Conservation (phyloP, 495 filamentous ascomycete species). For the Penicillium bovifimosum region DNA sequence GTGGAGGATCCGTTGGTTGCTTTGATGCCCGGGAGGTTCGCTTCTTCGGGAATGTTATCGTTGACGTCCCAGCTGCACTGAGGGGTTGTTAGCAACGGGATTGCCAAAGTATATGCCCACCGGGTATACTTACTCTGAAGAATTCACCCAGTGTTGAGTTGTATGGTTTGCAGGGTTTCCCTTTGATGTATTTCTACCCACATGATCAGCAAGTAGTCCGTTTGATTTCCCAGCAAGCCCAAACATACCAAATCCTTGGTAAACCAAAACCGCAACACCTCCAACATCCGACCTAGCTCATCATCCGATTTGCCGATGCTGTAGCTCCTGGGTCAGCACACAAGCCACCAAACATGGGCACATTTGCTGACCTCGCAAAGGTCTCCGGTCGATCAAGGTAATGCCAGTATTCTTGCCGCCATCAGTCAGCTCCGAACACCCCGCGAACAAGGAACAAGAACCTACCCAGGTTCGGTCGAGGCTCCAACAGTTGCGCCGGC, state of each 20-base stretch:
- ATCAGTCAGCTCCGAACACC: constrained; percentile 15
- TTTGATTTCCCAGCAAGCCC: background rate
- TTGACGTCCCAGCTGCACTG: constrained; percentile 92
- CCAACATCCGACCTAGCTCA: constrained; percentile 84
- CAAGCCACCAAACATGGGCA: constrained; percentile 16
- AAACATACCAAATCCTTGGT: constrained; percentile 80
- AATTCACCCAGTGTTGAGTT: constrained; percentile 98
- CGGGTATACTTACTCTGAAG: constrained; percentile 72
- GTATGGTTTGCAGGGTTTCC: constrained; percentile 97
- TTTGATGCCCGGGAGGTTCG: constrained; percentile 29
- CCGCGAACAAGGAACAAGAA: constrained; percentile 1
- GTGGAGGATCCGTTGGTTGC: constrained; percentile 34
- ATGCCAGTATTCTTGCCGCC: constrained; percentile 82
- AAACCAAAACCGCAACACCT: constrained; percentile 93
- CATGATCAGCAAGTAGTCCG: constrained; percentile 12
- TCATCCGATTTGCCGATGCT: constrained; percentile 95
- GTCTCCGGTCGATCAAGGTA: constrained; percentile 94
- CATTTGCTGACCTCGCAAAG: constrained; percentile 63
- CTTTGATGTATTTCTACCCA: constrained; percentile 87
- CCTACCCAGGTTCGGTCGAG: constrained; percentile 82
- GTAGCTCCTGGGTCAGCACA: constrained; percentile 34
- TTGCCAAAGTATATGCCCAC: background rate
- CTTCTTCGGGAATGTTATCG: constrained; percentile 51
- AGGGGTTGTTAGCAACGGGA: background rate
- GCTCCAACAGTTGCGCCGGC: constrained; percentile 90